These are phyloP conservation scores for Garcia nutans DNA, from an alignment of 345 rosid species.

Conservation along the genomic window DNA sequence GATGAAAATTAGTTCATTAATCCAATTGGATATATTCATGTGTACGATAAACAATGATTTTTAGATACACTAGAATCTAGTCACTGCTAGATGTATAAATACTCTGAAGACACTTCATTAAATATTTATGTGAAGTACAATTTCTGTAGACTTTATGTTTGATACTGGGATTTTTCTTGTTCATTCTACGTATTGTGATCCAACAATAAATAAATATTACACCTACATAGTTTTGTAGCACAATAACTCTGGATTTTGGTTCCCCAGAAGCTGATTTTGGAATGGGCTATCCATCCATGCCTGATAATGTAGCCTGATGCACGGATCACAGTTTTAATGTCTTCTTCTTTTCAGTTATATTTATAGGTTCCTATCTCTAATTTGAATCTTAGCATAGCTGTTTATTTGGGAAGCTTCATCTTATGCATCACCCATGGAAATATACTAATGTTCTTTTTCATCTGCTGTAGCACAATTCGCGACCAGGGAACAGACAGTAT, in stretches of 20 bases:
- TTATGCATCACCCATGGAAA: neutral
- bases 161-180: too few species aligned
- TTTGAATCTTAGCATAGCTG: neutral
- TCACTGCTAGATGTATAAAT: neutral
- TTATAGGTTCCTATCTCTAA: neutral
- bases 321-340: neutral
- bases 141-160: neutral
- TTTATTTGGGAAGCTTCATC: neutral
- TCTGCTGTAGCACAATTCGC: slow-evolving; percentile 48
- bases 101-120: neutral
- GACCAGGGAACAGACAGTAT: slow-evolving; percentile 47
- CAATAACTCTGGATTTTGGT: neutral
- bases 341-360: neutral
- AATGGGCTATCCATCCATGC: neutral
- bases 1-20: neutral
- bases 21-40: neutral
- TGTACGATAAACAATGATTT: neutral
- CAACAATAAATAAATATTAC: neutral
- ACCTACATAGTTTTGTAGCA: neutral
- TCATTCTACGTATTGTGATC: neutral
- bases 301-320: neutral
- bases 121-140: neutral
- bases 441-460: slow-evolving; percentile 14
- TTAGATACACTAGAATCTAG: neutral
- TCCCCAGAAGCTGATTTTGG: neutral